These are phyloP conservation scores for Tolypocladium pustulatum DNA, from an alignment of 2,329 filamentous ascomycete species.

Conservation along the genomic window DNA sequence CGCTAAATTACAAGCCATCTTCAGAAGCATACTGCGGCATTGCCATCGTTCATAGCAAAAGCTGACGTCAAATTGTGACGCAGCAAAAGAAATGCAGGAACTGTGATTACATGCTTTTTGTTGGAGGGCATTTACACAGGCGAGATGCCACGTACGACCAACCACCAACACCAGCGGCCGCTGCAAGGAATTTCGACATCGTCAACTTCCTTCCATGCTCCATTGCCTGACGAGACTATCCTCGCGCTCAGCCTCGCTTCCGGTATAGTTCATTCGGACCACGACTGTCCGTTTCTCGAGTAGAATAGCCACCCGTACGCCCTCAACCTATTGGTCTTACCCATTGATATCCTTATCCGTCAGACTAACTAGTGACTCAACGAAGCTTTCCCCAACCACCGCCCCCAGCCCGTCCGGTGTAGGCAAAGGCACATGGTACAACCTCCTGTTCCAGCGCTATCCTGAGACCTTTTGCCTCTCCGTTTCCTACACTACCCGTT, in stretches of 20 bases:
- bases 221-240: not conserved
- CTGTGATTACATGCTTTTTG: not conserved
- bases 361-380: not conserved
- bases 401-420: slow-evolving; percentile 67
- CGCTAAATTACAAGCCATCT: no score
- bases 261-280: not conserved
- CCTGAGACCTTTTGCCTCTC: slow-evolving; percentile 42
- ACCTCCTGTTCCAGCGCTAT: slow-evolving; percentile 52
- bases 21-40: no score
- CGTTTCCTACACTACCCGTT: slow-evolving; percentile 69
- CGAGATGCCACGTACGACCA: not conserved
- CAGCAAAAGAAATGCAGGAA: not conserved
- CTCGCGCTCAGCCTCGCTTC: not conserved
- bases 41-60: no score
- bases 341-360: not conserved
- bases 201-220: slow-evolving; percentile 4
- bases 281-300: slow-evolving; percentile 1
- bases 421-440: slow-evolving; percentile 72
- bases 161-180: not conserved
- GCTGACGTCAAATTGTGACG: no score
- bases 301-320: slow-evolving; percentile 13
- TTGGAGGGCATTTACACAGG: not conserved
- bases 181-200: not conserved
- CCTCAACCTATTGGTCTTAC: not conserved
- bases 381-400: slow-evolving; percentile 31